Conservation (phyloP, 1,284 basidiomycete genomes). For the Cutaneotrichosporon curvatum region DNA sequence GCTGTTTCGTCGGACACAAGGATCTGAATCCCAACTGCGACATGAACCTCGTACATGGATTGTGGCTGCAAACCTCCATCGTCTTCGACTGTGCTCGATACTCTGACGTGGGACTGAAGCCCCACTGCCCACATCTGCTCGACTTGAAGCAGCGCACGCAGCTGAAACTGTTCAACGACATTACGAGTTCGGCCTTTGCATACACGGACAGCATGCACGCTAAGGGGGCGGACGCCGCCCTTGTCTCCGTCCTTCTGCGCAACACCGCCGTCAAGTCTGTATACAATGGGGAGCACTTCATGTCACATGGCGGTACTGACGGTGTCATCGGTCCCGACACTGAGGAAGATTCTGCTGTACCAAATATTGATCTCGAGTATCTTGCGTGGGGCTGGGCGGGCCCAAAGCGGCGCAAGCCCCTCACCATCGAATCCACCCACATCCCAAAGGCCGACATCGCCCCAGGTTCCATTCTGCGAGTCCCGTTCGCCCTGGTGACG, state of each 20-base stretch:
- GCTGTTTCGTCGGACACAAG: conserved; percentile 62
- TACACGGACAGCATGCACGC: conserved; percentile 48
- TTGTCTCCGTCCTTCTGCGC: conserved; percentile 28
- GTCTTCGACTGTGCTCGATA: conserved; percentile 59
- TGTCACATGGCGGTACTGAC: conserved; percentile 20
- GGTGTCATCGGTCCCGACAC: conserved; percentile 6
- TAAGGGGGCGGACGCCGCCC: conserved; percentile 36
- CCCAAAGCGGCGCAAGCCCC: background rate
- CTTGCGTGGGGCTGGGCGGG: conserved; percentile 34
- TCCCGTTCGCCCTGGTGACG: conserved; percentile 31
- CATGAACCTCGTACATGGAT: conserved; percentile 61
- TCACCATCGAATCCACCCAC: conserved; percentile 8
- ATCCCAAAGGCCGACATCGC: conserved; percentile 34
- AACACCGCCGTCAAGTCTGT: conserved; percentile 36
- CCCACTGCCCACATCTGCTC: conserved; percentile 49
- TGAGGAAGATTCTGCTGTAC: conserved; percentile 3
- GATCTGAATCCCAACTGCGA: conserved; percentile 68
- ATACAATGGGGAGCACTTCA: conserved; percentile 36
- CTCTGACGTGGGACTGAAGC: conserved; percentile 25
- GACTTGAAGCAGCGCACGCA: conserved; percentile 46
- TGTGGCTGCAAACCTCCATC: conserved; percentile 58
- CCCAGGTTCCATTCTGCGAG: conserved; percentile 39
- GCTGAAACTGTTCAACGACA: conserved; percentile 55
- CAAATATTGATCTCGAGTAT: conserved; percentile 16
- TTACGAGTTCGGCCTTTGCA: conserved; percentile 54